Evolutionary conservation across 257 asterid species (phyloP), one percentile per base, ranked within the genome.

Genomic region (Capsicum chinense): DNA sequence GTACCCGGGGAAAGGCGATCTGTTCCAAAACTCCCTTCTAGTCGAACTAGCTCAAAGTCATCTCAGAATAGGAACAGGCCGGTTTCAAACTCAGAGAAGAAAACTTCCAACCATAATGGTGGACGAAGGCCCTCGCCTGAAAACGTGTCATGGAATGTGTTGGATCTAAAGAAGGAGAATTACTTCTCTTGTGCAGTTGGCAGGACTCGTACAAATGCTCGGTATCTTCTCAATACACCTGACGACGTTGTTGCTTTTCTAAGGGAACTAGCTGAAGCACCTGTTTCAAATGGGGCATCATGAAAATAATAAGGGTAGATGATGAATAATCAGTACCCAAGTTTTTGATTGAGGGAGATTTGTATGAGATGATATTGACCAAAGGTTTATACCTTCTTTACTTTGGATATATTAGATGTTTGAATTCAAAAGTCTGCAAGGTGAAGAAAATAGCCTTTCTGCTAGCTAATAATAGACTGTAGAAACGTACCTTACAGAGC

Each of bases 131-230:
- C 90, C 66, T 70, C 92, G 52, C 88, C 91, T 9, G 92, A 89
- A 85, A 89, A 85, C 42, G 84, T 88, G 56, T 88, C 94, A 2
- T 93, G 98, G 98, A 93, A 91, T 64, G 98, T 95, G 87, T 94
- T 97, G 5, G 98, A 97, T 87, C 93, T 97, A 48, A 95, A 93
- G 81, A 95, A 93, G 91, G 99, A 95, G 79, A 97, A 97, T 87
- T 97, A 97, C 87, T 97, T 93, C 87, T 97, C 99, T 8, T 95
- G 98, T 86, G 87, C 98, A 48, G 98, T 97, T 48, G 97, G 98
- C 12, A 89, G 98, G 44, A 90, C 89, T 39, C 93, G 96, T 2
- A 97, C 99, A 7, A 91, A 85, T 79, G 99, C 99, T 56, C 90
- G 99, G 47, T 97, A 93, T 86, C 88, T 90, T 79, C 95, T 95